A percentile compares a stretch with the other conserved stretches of the same genome.
phyloP scores from a whole-genome alignment of 306 rosid genomes.

The Begonia fuchsioides region DNA sequence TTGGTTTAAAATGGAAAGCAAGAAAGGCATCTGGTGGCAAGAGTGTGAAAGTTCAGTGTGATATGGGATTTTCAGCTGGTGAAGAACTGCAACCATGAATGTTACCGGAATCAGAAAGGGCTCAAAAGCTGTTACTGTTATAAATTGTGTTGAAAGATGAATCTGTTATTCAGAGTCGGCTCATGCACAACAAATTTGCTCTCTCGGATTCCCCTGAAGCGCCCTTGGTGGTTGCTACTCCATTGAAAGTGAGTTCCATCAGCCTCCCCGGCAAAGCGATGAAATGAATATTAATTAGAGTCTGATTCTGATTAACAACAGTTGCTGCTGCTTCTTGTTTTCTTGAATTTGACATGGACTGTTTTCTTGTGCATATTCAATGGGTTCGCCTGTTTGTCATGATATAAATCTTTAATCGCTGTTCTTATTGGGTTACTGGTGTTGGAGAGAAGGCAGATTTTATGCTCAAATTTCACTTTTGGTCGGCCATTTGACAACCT shows the following conservation, averaged over 20 bases:
- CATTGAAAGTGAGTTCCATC: conserved; percentile 87
- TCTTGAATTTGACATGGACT: too few relatives aligned
- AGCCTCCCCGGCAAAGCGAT: conserved; percentile 73
- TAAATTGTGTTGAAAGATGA: conserved; percentile 79
- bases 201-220: conserved; percentile 78
- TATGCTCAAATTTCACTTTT: too few relatives aligned
- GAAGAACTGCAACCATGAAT: conserved; percentile 68
- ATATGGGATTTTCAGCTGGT: conserved; percentile 96
- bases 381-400: too few relatives aligned
- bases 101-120: conserved; percentile 86
- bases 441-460: too few relatives aligned
- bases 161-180: conserved; percentile 72
- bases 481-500: too few relatives aligned
- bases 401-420: too few relatives aligned
- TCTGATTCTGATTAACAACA: too few relatives aligned
- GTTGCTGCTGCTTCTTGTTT: too few relatives aligned
- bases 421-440: too few relatives aligned
- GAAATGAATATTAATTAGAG: conserved; percentile 4
- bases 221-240: conserved; percentile 86
- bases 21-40: conserved; percentile 84
- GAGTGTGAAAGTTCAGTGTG: conserved; percentile 94
- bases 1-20: conserved; percentile 47
- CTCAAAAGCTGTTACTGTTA: conserved; percentile 91
- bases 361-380: too few relatives aligned
- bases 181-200: conserved; percentile 84